Evolutionary conservation across 306 rosid species (phyloP).

Genomic region (Gastrolobium bilobum): DNA sequence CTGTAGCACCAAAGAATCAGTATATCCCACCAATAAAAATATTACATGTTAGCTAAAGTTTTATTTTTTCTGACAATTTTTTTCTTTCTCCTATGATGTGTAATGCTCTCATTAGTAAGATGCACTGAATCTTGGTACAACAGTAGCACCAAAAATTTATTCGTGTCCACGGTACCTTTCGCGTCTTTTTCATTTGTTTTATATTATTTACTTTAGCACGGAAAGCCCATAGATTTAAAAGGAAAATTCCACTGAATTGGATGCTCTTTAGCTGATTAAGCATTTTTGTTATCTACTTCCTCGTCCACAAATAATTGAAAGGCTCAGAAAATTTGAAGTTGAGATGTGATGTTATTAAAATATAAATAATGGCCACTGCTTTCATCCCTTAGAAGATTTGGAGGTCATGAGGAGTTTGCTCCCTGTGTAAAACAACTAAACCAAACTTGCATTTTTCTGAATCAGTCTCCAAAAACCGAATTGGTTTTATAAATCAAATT

Average conservation of each 20-base stretch:
- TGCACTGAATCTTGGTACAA: not conserved
- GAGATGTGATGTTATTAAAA: not conserved
- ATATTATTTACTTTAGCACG: not conserved
- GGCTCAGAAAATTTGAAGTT: not conserved
- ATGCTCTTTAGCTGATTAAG: not conserved
- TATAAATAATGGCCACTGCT: not conserved
- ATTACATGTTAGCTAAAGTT: too few species aligned
- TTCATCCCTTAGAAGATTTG: not conserved
- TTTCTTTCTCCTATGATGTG: too few species aligned
- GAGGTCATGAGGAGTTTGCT: not conserved
- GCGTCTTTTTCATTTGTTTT: not conserved
- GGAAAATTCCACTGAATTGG: not conserved
- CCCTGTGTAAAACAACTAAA: too few species aligned
- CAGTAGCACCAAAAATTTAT: not conserved
- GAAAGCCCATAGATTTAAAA: not conserved
- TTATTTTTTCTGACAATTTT: too few species aligned
- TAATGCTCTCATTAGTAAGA: too few species aligned
- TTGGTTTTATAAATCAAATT: too few species aligned
- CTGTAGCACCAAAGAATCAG: too few species aligned
- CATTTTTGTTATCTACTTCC: not conserved
- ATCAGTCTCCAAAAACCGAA: too few species aligned
- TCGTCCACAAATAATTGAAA: not conserved
- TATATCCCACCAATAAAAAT: too few species aligned
- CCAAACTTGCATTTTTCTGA: too few species aligned
- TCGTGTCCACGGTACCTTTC: not conserved